Base-by-base conservation (phyloP, 192 early-diverging fungal species). In the Coemansia sp. region DNA sequence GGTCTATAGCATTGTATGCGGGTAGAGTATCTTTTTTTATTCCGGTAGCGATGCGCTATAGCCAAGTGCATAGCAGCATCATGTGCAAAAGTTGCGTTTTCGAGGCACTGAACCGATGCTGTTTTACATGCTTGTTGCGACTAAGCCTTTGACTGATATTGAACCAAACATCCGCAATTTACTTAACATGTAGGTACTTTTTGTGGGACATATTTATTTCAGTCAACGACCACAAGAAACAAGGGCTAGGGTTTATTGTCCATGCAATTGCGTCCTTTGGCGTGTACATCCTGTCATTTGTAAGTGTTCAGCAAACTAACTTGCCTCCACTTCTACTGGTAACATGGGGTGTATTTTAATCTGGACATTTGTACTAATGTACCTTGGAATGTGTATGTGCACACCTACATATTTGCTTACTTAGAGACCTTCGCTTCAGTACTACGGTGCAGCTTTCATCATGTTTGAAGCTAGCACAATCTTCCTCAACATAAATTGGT, bases 401-500 rank as follows among this genome's bases (percentile, higher is more conserved):
- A 32, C 32, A 32, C 32, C 32, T 32, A 32, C 32, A 2, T 26
- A 54, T 54, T 54, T 54, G 21, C 9, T 41, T 18, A n/a, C 59
- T 43, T 84, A 92, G 89, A 83, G 85, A 56, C 95, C 95, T 18
- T 92, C 92, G 64, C 75, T 95, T 51, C 87, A 90, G 71, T 94
- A 93, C 81, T 96, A 92, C 69, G 96, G 93, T 19, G 85, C 90
- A 11, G 86, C 88, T 13, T 95, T 95, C 66, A 87, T 98, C 51
- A 88, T 98, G 88, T 95, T 89, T 76, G 96, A 98, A 77, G 75
- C 94, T n/a, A 89, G 86, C 65, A 96, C 94, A 9, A 91, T 92
- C 13, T 95, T 96, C 67, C 85, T 98, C 45, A 96, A 96, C 73
- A 85, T 90, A 68, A 90, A 96, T 85, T 98, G 94, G 94, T 84